Conservation (phyloP, 2,329 filamentous ascomycete species). For the Aureobasidium mangrovei region DNA sequence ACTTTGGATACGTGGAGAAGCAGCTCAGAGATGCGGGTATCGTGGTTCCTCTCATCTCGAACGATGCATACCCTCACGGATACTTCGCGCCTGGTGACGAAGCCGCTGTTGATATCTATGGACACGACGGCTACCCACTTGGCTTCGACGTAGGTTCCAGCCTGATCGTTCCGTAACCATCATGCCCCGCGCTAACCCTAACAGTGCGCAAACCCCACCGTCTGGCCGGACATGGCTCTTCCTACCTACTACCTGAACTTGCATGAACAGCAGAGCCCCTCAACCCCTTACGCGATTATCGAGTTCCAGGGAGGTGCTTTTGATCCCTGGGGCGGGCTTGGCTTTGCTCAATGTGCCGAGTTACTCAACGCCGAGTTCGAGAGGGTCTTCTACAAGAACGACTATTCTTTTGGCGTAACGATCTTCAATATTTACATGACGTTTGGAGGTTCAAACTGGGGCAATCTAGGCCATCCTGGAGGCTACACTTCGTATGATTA, state of each 20-base stretch:
- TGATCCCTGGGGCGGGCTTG: conserved; percentile 65
- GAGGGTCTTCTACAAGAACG: conserved; percentile 55
- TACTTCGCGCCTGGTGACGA: conserved; percentile 53
- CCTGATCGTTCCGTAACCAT: too few relatives aligned
- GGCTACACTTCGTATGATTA: conserved; percentile 56
- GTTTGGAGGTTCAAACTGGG: conserved; percentile 58
- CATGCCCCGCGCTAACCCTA: too few relatives aligned
- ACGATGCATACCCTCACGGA: conserved; percentile 54
- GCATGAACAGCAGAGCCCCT: conserved; percentile 54
- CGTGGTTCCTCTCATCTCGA: conserved; percentile 48
- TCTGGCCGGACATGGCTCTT: conserved; percentile 50
- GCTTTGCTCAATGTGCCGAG: conserved; percentile 57
- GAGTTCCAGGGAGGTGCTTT: conserved; percentile 49
- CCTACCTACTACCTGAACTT: conserved; percentile 47
- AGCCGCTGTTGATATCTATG: conserved; percentile 41
- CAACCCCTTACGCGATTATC: conserved; percentile 55
- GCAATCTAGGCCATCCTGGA: conserved; percentile 48
- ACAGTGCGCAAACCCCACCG: conserved; percentile 51
- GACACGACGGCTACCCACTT: conserved; percentile 48
- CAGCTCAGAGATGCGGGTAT: conserved; percentile 54
- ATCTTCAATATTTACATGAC: conserved; percentile 72
- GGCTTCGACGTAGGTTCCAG: not conserved
- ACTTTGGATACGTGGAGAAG: conserved; percentile 62
- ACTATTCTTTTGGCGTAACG: conserved; percentile 55
- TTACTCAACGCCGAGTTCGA: conserved; percentile 67